Base-by-base conservation (phyloP, 176 grass and related monocot genomes). In the Phyllostachys edulis region DNA sequence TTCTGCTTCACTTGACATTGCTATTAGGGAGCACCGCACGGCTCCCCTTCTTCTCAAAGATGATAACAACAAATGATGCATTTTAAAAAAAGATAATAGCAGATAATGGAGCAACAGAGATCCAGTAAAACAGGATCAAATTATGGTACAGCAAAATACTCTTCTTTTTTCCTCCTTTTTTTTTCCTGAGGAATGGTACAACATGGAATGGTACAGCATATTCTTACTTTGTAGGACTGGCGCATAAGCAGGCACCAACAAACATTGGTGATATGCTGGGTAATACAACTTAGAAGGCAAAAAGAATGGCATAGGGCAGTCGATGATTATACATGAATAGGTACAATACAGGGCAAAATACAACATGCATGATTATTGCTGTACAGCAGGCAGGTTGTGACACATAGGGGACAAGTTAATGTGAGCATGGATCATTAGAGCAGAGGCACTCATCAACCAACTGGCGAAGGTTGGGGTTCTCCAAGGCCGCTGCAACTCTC, bases 381-480 rank as follows among this genome's bases (percentile, higher is more conserved):
- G 55, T 93, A 88, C 89, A 90, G 42, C 20, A 80, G 63, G 64
- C 71, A 62, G 37, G 29, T 62, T 81, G 45, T 10, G 32, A 54
- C n/a, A 79, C 40, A 41, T 18, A 64, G 67, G 69, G 49, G 69
- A 34, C 24, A 27, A 56, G 75, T 70, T 90, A 93, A 51, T 80
- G 70, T 15, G 89, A 95, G 11, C 73, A 94, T 3, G 92, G 65
- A 61, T 98, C 89, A 75, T 92, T 92, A 23, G 88, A 92, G 89
- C 84, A 92, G 55, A 98, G 83, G 69, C 96, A 98, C 41, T 98
- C 96, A 20, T 96, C 96, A 1, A 98, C 93, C 85, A 98, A 75
- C 78, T 98, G 96, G 17, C 96, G 91, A 49, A 98, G 85, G 66
- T 95, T 98, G 41, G 96, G 96, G 77, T 98, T 98, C 84, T 98